A percentile compares a stretch with the other conserved stretches of the same genome.
phyloP scores from a whole-genome alignment of 1,139 yeast species.

The Arxiozyma bovina region DNA sequence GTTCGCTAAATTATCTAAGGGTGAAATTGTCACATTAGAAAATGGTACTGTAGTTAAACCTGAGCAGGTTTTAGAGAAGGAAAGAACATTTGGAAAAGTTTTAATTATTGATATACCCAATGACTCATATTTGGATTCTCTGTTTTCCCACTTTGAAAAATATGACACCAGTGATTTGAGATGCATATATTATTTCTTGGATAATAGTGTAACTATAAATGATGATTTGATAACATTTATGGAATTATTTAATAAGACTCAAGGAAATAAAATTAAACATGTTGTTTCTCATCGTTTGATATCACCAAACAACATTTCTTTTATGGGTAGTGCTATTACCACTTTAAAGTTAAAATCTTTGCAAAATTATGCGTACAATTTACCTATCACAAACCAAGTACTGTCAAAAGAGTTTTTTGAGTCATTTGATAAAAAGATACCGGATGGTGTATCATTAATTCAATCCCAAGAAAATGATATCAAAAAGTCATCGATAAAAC shows the following conservation, averaged over 20 bases:
- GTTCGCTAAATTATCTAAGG: constrained; percentile 52
- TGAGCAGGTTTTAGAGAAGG: constrained; percentile 61
- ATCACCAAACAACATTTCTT: constrained; percentile 52
- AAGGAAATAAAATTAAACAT: constrained; percentile 43
- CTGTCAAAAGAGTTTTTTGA: constrained; percentile 29
- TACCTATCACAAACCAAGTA: constrained; percentile 35
- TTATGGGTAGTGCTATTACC: constrained; percentile 46
- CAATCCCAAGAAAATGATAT: constrained; percentile 18
- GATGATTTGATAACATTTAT: constrained; percentile 37
- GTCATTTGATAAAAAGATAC: constrained; percentile 17
- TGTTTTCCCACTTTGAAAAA: constrained; percentile 20
- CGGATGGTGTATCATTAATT: constrained; percentile 18
- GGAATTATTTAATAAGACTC: constrained; percentile 41
- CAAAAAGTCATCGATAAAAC: constrained; percentile 7
- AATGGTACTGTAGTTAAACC: constrained; percentile 56
- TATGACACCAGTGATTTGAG: constrained; percentile 35
- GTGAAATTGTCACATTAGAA: constrained; percentile 48
- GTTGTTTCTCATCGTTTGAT: constrained; percentile 61
- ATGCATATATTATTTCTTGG: constrained; percentile 67
- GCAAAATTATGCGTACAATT: constrained; percentile 44
- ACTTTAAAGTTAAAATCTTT: constrained; percentile 51
- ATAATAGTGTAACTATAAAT: constrained; percentile 48
- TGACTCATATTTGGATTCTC: constrained; percentile 36
- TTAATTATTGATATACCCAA: constrained; percentile 71
- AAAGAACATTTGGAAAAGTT: constrained; percentile 49